Conservation (phyloP, 129 eudicot species). For the Pulicaria dysenterica region DNA sequence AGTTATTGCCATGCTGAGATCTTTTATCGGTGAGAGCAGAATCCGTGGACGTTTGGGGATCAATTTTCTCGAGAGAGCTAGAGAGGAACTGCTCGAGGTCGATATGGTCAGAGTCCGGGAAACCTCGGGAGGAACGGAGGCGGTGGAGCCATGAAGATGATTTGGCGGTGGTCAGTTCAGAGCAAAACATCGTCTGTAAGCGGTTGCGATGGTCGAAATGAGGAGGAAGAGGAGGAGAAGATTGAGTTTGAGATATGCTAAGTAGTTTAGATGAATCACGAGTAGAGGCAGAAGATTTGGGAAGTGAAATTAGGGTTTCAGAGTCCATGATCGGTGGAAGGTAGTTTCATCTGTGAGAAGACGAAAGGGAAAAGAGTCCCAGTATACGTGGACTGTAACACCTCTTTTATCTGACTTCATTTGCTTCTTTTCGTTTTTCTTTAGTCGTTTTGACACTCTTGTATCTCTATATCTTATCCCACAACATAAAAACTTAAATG, state of each 20-base stretch:
- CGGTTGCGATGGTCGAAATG: background rate
- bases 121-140: conserved; percentile 25
- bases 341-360: background rate
- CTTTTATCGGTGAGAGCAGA: background rate
- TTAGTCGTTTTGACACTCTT: no score
- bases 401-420: no score
- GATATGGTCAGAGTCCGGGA: conserved; percentile 10
- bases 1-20: background rate
- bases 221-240: background rate
- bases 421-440: no score
- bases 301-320: conserved; percentile 21
- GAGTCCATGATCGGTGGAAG: background rate
- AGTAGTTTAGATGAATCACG: background rate
- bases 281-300: background rate
- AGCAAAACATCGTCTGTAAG: background rate
- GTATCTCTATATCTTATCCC: no score
- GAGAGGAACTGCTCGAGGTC: conserved; percentile 25
- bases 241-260: background rate
- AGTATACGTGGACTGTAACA: background rate
- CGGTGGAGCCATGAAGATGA: conserved; percentile 23
- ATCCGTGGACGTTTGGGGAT: background rate
- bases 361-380: background rate
- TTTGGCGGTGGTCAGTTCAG: background rate
- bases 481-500: no score
- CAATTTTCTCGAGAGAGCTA: background rate